Evolutionary conservation across 805 yeast species (phyloP).

Genomic region (Metschnikowia santaceciliae): DNA sequence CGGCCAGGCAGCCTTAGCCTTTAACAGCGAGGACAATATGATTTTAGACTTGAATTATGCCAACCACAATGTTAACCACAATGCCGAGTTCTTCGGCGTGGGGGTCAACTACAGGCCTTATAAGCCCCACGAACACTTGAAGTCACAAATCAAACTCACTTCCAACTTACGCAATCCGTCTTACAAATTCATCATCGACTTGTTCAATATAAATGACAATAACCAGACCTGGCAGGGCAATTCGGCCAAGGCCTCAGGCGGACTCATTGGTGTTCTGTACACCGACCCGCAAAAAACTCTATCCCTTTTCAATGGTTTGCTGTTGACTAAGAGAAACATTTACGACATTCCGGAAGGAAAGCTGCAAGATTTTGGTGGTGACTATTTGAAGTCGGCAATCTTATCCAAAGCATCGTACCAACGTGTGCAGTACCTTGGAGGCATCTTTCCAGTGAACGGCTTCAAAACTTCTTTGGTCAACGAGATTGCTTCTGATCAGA

Average conservation of each 20-base stretch:
- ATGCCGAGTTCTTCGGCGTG: conserved; percentile 51
- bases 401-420: conserved; percentile 24
- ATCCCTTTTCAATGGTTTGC: conserved; percentile 47
- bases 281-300: conserved; percentile 22
- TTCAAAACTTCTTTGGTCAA: conserved; percentile 57
- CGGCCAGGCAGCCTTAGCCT: conserved; percentile 32
- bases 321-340: conserved; percentile 54
- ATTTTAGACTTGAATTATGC: conserved; percentile 37
- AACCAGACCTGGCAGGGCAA: conserved; percentile 49
- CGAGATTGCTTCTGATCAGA: conserved; percentile 43
- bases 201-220: conserved; percentile 36
- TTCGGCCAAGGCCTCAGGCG: conserved; percentile 52
- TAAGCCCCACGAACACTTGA: conserved; percentile 45
- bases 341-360: conserved; percentile 50
- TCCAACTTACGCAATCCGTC: conserved; percentile 45
- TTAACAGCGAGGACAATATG: conserved; percentile 37
- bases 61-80: conserved; percentile 43
- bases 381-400: conserved; percentile 33
- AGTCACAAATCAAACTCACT: conserved; percentile 42
- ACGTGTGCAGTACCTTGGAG: conserved; percentile 7
- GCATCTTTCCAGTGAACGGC: conserved; percentile 22
- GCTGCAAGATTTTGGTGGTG: conserved; percentile 33
- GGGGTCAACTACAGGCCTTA: conserved; percentile 47
- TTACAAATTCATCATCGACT: conserved; percentile 37
- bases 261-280: conserved; percentile 48